Base-by-base conservation (phyloP, 306 rosid species). In the Ochetophila trinervis region DNA sequence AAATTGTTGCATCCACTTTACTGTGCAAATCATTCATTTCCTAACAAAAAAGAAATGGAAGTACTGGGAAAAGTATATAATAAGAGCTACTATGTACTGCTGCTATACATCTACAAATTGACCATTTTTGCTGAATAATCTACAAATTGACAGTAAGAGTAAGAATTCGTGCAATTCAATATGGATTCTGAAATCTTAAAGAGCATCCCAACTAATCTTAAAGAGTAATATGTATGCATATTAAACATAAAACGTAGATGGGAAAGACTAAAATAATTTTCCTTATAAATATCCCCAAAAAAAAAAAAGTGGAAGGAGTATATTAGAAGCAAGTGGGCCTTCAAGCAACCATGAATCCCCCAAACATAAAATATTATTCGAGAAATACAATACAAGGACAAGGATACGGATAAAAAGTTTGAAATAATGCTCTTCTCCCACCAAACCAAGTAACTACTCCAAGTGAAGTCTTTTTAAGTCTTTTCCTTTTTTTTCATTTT, bases 341-440 rank as follows among this genome's bases (percentile, higher is more conserved):
- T 23, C 36, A 37, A 34, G 52, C 27, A 68, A 20, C 57, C 30
- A 66, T 34, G 47, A 22, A 47, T 24, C 21, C 50, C 5, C n/a
- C 58, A 57, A 52, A 37, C 2, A 20, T 19, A 30, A 50, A 18
- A 21, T 35, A 56, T 60, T 32, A 74, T 51, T 35, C 21, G 71
- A 27, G 40, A 17, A 32, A 21, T 40, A 62, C 13, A 32, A 21
- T 40, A 62, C 13, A 68, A 67, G 60, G 70, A 78, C n/a, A 69
- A 72, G 40, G 76, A 64, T 72, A n/a, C n/a, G n/a, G n/a, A n/a
- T n/a, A n/a, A n/a, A n/a, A 71, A 80, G 78, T 67, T 72, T 62
- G 69, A 75, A 75, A 74, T 66, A 35, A 64, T 68, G 63, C 77
- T 40, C 61, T 76, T 57, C 77, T 60, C 79, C 67, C 78, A 66